Base-by-base conservation (phyloP, 192 early-diverging fungal species). In the Rhizophagus sp. region DNA sequence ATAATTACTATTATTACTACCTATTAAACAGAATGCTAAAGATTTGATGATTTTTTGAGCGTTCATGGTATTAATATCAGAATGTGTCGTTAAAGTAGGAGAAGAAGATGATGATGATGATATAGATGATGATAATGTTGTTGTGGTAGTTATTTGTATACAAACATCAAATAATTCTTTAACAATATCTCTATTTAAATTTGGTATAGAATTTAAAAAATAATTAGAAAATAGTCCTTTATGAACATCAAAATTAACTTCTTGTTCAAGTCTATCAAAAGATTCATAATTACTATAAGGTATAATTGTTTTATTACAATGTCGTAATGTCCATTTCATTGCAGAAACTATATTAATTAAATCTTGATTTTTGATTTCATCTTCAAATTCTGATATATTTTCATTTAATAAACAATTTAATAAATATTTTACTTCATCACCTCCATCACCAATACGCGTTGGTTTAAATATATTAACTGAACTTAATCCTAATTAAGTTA, bases 381-480 rank as follows among this genome's bases (percentile, higher is more conserved):
- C 69, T 24, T 79, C 78, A 61, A 62, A 79, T n/a, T 71, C 12
- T n/a, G 62, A 30, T 62, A 49, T 11, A 41, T 79, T 71, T 7
- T 71, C 78, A n/a, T 62, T 47, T n/a, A 79, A 67, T 41, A 79
- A 27, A 71, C 66, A 62, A 62, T 67, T 70, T 33, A 79, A 52
- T 13, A 79, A 36, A 9, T 79, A n/a, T 15, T 22, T 69, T 15
- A 62, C 33, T 19, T 79, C 78, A 62, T 79, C 78, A 27, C 25
- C 49, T n/a, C 25, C 30, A 17, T 79, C 67, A 17, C 78, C 78
- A 62, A 79, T 79, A 15, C 57, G 47, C 1, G n/a, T 30, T 30
- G 78, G 78, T 71, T 71, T 79, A 61, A 79, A 79, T 62, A 79
- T 79, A 71, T 79, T 69, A 25, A 71, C 68, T 62, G 49, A 33